Base-by-base conservation (phyloP, 495 filamentous ascomycete species). In the Neurospora hispaniola region DNA sequence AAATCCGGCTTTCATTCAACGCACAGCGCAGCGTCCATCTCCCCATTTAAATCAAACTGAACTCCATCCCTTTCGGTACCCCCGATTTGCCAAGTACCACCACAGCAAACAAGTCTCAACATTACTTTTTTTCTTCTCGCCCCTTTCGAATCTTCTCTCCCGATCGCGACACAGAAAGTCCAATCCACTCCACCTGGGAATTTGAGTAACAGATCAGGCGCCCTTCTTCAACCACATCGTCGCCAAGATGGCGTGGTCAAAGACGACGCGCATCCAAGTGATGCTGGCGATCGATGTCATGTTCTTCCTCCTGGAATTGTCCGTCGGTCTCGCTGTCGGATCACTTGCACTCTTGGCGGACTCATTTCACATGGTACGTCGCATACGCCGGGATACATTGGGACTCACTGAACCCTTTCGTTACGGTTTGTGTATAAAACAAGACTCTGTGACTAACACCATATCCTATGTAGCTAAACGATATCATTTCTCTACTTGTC, bases 321-420 rank as follows among this genome's bases (percentile, higher is more conserved):
- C 90, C 27, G 89, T 92, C 69, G 96, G 96, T 71, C 93, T 96
- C 82, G 81, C 88, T 54, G 94, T 96, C 71, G 90, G 93, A 76
- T 98, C 96, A 39, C 88, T 99, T 74, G 96, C 96, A 20, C 87
- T 99, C 71, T 92, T 96, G 78, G 96, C 96, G 44, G 96, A 99
- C 84, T 93, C 96, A 72, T 99, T 98, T 83, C 96, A 99, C 78
- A 99, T 99, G 96, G 92, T 94, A 79, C 75, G 85, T 70, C 73
- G 54, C 46, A 16, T 35, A 66, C 5, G 14, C 54, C 35, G 14
- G 27, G 27, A 16, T 62, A 66, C 12, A 31, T 27, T 38, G 27
- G 27, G 27, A 38, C 7, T 66, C 27, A 12, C 54, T 0, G 14
- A 18, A 66, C 18, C 20, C 2, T 41, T 41, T 10, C 7, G 5